These are phyloP conservation scores for Ustilago lituana DNA, from an alignment of 1,284 basidiomycete genomes.

Conservation along the genomic window DNA sequence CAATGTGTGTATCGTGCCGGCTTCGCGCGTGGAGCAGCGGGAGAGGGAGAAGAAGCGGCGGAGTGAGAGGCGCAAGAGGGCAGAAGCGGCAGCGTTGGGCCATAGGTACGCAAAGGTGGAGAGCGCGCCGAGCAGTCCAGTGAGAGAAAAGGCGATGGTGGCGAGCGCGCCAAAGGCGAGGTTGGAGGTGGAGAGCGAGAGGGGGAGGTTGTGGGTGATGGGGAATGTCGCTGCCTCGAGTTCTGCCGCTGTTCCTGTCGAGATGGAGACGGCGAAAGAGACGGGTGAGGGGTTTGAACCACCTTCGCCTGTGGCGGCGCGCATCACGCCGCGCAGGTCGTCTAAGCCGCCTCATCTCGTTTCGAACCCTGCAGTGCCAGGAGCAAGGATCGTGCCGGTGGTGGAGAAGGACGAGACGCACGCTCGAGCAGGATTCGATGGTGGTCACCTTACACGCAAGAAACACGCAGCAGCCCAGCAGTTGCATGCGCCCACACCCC, in stretches of 20 bases:
- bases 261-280: too few relatives aligned
- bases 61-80: slow-evolving; percentile 33
- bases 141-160: slow-evolving; percentile 5
- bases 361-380: too few relatives aligned
- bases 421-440: slow-evolving; percentile 1
- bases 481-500: slow-evolving; percentile 5
- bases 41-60: slow-evolving; percentile 27
- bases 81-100: slow-evolving; percentile 37
- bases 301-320: too few relatives aligned
- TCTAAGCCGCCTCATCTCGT: not conserved
- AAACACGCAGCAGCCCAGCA: not conserved
- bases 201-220: slow-evolving; percentile 40
- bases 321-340: slow-evolving; percentile 19
- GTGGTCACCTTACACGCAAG: not conserved
- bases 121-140: slow-evolving; percentile 6
- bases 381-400: slow-evolving; percentile 1
- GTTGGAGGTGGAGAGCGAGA: slow-evolving; percentile 25
- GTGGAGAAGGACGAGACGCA: slow-evolving; percentile 10
- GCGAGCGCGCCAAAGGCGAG: slow-evolving; percentile 15
- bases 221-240: slow-evolving; percentile 20
- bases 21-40: slow-evolving; percentile 8
- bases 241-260: not conserved
- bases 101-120: slow-evolving; percentile 3
- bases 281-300: too few relatives aligned
- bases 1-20: slow-evolving; percentile 39